These are phyloP conservation scores for Copromyces sp. DNA, from an alignment of 495 filamentous ascomycete species.

Conservation along the genomic window DNA sequence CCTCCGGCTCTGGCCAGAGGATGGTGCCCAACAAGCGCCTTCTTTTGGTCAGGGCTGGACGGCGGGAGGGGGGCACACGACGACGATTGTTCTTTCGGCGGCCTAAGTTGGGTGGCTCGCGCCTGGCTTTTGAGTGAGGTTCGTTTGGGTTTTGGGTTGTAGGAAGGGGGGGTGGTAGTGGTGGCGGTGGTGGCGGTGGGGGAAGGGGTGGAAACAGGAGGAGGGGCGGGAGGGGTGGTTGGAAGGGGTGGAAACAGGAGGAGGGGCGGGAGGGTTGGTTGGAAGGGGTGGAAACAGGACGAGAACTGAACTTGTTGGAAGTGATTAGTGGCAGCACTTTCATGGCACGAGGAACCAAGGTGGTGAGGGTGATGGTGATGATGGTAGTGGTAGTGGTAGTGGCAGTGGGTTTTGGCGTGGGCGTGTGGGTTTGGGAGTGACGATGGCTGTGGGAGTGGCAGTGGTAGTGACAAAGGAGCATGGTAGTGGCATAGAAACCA, in stretches of 20 bases:
- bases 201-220: background rate
- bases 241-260: no score
- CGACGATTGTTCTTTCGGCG: background rate
- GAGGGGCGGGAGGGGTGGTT: no score
- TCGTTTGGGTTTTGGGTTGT: background rate
- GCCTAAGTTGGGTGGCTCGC: no score
- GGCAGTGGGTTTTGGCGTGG: no score
- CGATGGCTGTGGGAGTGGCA: background rate
- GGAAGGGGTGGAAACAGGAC: no score
- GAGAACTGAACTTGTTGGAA: no score
- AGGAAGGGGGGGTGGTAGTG: background rate
- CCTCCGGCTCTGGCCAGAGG: background rate
- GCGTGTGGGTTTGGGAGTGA: no score
- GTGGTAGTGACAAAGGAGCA: background rate
- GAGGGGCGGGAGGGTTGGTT: no score
- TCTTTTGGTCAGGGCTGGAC: background rate
- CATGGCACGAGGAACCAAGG: no score
- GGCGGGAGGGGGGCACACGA: background rate
- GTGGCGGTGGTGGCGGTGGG: background rate
- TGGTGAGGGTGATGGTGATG: background rate
- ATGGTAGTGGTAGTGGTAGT: background rate
- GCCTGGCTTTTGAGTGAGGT: background rate
- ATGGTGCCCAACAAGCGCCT: background rate
- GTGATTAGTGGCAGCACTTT: no score
- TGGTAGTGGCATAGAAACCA: background rate